These are phyloP conservation scores for Ganoderma sp. DNA, from an alignment of 1,284 basidiomycete species.

Conservation along the genomic window DNA sequence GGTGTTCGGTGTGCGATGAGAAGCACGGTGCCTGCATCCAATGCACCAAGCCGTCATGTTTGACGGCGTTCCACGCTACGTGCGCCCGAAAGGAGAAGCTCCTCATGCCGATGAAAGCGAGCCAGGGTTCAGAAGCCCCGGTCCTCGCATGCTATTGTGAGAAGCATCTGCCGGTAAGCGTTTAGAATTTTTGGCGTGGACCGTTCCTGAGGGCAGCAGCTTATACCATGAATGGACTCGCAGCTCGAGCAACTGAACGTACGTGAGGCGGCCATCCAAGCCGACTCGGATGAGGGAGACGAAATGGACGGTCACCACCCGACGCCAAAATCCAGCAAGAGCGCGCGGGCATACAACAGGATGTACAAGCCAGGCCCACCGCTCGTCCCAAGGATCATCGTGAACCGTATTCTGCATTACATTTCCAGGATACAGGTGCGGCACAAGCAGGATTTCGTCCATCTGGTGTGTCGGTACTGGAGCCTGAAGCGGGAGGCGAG, in stretches of 20 bases:
- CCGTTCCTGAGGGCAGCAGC: conserved; percentile 1
- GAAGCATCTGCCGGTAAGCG: conserved; percentile 83
- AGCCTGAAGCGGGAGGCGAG: conserved; percentile 94
- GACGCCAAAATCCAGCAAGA: conserved; percentile 59
- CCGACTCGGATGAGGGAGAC: conserved; percentile 46
- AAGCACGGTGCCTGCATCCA: conserved; percentile 94
- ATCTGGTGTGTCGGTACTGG: conserved; percentile 91
- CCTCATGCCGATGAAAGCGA: conserved; percentile 86
- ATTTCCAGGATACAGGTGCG: conserved; percentile 74
- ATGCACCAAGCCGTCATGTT: conserved; percentile 91
- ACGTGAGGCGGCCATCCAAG: conserved; percentile 61
- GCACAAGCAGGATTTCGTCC: conserved; percentile 81
- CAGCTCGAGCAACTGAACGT: conserved; percentile 73
- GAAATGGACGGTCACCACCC: conserved; percentile 45
- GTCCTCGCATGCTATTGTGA: conserved; percentile 85
- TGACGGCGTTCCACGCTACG: conserved; percentile 93
- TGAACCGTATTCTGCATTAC: conserved; percentile 81
- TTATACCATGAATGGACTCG: not conserved
- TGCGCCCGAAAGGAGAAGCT: conserved; percentile 90
- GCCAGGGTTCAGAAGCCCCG: conserved; percentile 72
- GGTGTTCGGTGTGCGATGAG: conserved; percentile 87
- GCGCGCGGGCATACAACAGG: conserved; percentile 81
- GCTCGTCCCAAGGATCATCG: conserved; percentile 75
- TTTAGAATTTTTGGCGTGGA: not conserved
- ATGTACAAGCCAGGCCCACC: conserved; percentile 81